Evolutionary conservation across 2,329 filamentous ascomycete genomes (phyloP).

Genomic region (Beauveria asiatica): DNA sequence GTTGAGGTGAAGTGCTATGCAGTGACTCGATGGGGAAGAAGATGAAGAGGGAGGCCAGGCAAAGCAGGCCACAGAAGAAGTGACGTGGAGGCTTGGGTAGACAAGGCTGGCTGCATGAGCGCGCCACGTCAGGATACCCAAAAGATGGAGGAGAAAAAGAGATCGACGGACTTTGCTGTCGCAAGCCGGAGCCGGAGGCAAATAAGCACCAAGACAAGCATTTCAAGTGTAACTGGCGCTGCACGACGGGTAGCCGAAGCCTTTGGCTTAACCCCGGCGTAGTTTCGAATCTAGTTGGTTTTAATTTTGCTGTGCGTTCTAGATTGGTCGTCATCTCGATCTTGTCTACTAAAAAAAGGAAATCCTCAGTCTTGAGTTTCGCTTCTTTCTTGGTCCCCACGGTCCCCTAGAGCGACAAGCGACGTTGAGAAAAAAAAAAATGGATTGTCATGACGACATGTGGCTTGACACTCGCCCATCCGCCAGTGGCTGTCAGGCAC

Average conservation of each 20-base stretch:
- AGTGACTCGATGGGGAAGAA: neutral
- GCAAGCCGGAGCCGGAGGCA: constrained; percentile 4
- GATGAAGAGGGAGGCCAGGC: neutral
- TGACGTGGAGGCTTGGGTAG: neutral
- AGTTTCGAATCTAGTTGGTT: too few relatives aligned
- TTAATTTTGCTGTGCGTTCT: neutral
- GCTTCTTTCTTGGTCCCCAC: neutral
- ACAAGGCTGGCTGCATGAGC: neutral
- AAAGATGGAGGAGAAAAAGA: neutral
- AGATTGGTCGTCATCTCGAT: neutral
- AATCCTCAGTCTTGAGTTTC: neutral
- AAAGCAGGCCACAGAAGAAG: neutral
- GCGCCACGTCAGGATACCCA: neutral
- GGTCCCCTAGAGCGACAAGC: neutral
- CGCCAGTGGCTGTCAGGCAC: neutral
- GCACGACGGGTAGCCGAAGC: neutral
- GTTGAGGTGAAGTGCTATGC: neutral
- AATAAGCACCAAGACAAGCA: constrained; percentile 3
- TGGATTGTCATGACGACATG: constrained; percentile 8
- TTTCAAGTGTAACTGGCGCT: neutral
- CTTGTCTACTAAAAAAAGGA: neutral
- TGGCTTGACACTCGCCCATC: neutral
- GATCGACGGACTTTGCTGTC: constrained; percentile 4
- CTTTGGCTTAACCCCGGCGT: neutral
- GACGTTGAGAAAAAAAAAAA: neutral